Percentiles rank a stretch among this genome's conserved stretches.
These are phyloP conservation scores for Pythium aphanidermatum DNA, from an alignment of 352 stramenopile genomes.

Conservation along the genomic window DNA sequence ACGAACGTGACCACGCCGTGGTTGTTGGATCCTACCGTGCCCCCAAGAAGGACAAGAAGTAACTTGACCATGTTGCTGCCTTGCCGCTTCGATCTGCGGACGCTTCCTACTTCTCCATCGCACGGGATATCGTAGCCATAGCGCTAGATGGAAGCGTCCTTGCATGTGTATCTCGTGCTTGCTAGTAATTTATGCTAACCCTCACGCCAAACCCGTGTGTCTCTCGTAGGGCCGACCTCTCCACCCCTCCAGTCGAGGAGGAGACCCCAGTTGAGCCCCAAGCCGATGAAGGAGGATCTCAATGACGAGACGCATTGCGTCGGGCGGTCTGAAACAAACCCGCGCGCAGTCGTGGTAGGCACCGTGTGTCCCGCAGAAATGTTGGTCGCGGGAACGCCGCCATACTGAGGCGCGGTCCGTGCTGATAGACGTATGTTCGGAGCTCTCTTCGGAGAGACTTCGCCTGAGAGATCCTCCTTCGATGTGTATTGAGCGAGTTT, in stretches of 20 bases:
- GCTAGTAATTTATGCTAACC: slow-evolving; percentile 17
- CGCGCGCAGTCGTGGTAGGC: slow-evolving; percentile 15
- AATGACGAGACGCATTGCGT: slow-evolving; percentile 82
- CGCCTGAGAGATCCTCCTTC: slow-evolving; percentile 49
- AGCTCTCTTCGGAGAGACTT: slow-evolving; percentile 31
- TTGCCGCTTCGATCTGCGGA: slow-evolving; percentile 14
- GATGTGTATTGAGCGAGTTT: not conserved
- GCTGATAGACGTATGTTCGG: slow-evolving; percentile 67
- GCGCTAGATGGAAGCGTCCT: no score
- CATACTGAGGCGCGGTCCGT: slow-evolving; percentile 32
- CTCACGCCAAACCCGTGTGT: not conserved
- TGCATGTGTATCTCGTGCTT: not conserved
- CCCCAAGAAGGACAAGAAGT: slow-evolving; percentile 30
- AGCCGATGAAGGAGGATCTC: slow-evolving; percentile 48
- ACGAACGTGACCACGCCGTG: slow-evolving; percentile 99
- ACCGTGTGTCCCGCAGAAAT: slow-evolving; percentile 63
- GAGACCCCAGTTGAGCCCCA: no score
- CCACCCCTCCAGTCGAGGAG: not conserved
- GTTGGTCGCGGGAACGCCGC: slow-evolving; percentile 36
- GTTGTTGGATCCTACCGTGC: slow-evolving; percentile 94
- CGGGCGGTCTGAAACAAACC: slow-evolving; percentile 83
- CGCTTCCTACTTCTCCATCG: no score
- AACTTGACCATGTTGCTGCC: slow-evolving; percentile 17
- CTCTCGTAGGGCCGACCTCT: slow-evolving; percentile 16
- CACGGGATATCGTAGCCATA: no score